Base-by-base conservation (phyloP, 352 stramenopile genomes). In the Phytophthora citrophthora region DNA sequence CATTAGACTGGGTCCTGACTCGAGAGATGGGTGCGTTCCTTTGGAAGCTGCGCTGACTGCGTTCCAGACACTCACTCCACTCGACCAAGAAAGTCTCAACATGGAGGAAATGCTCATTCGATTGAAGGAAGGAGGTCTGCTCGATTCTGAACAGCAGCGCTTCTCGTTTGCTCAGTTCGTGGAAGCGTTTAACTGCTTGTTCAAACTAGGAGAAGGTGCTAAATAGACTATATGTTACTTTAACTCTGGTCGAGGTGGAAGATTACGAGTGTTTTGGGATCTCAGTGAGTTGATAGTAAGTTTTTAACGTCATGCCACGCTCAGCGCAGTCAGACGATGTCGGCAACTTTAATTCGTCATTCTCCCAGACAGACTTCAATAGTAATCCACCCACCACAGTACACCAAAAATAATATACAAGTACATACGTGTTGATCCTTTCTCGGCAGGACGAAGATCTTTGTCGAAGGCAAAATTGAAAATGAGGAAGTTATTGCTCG, bases 271-370 rank as follows among this genome's bases (percentile, higher is more conserved):
- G 26, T 39, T 9, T 16, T 51, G 27, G 40, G 15, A 58, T 58
- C 12, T 49, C 38, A 47, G 63, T 47, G 57, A 68, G 63, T 59
- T 65, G 48, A 57, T 47, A 50, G 27, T 47, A 55, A 56, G 41
- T 20, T 13, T 70, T 65, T 60, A 20, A 69, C 46, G 60, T 75
- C 61, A 70, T 66, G 48, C 26, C 49, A 54, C 63, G 68, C 63
- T 70, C 68, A 76, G 57, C 67, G 64, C 63, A 46, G 67, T 75
- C 63, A 64, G 68, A 72, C 62, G 67, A 75, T 75, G 67, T 75
- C 67, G 62, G 61, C 66, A 72, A 65, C 45, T 71, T 61, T 12
- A 56, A 16, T 54, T 71, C 63, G 49, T 71, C 63, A 71, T 71
- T 67, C 63, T 71, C 63, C 56, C 41, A 58, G 11, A 45, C 41